Evolutionary conservation across 1,284 basidiomycete genomes (phyloP).

Genomic region (Ganoderma meredithae): DNA sequence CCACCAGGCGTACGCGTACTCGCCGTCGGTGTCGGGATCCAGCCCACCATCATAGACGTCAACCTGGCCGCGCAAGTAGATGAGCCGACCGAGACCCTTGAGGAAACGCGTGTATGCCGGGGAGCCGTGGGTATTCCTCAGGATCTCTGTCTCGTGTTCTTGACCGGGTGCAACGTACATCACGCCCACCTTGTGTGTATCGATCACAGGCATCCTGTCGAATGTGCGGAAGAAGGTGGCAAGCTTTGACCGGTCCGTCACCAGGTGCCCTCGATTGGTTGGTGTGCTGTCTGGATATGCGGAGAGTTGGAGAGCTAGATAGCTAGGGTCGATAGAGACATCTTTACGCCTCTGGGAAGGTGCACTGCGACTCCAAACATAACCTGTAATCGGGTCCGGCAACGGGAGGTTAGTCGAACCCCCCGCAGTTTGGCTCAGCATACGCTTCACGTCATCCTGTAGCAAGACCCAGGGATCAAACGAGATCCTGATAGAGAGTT

Average conservation of each 20-base stretch:
- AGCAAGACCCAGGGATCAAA: constrained; percentile 27
- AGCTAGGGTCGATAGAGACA: constrained; percentile 87
- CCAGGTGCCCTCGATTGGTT: constrained; percentile 48
- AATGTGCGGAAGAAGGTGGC: constrained; percentile 71
- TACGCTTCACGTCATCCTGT: constrained; percentile 28
- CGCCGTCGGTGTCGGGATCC: constrained; percentile 88
- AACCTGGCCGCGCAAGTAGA: constrained; percentile 89
- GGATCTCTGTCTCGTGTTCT: constrained; percentile 84
- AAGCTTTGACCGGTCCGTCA: constrained; percentile 64
- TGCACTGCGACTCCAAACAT: constrained; percentile 85
- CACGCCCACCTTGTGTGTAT: constrained; percentile 97
- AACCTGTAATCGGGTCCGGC: constrained; percentile 76
- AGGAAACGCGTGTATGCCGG: constrained; percentile 95
- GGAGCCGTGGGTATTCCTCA: constrained; percentile 92
- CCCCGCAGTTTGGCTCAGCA: constrained; percentile 24
- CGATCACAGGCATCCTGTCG: constrained; percentile 93
- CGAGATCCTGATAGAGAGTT: constrained; percentile 13
- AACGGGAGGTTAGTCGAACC: constrained; percentile 21
- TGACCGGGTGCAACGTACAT: constrained; percentile 97
- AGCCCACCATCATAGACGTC: constrained; percentile 97
- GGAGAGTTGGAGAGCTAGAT: constrained; percentile 88
- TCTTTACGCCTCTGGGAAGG: constrained; percentile 89
- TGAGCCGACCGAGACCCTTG: constrained; percentile 87
- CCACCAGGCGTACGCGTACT: constrained; percentile 99
- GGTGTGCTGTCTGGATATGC: constrained; percentile 69